Percentiles rank a stretch among this genome's conserved stretches.
Evolutionary conservation across 2,329 filamentous ascomycete species (phyloP).

Genomic region (Emmonsiellopsis sp.): DNA sequence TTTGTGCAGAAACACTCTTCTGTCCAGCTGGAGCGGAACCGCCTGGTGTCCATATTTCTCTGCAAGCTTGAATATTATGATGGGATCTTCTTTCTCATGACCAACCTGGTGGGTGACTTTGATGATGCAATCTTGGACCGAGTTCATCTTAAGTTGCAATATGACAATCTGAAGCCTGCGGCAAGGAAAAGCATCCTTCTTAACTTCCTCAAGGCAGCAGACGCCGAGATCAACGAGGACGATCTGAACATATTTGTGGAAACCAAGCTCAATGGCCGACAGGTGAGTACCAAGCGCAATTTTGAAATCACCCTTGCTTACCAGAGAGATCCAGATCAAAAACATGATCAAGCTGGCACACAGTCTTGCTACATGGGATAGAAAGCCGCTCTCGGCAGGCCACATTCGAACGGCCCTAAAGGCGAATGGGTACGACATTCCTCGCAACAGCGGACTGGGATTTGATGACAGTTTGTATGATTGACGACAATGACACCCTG

Average conservation of each 20-base stretch:
- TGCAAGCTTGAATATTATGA: slow-evolving; percentile 16
- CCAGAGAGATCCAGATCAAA: background rate
- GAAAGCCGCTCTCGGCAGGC: background rate
- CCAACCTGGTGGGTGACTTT: slow-evolving; percentile 14
- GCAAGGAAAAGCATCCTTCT: background rate
- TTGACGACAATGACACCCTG: too few species aligned
- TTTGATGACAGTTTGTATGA: background rate
- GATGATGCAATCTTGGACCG: background rate
- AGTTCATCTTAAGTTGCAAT: background rate
- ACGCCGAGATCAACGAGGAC: background rate
- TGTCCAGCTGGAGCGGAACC: background rate
- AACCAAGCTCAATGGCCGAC: background rate
- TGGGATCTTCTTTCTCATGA: slow-evolving; percentile 24
- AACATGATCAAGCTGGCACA: background rate
- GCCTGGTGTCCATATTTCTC: slow-evolving; percentile 8
- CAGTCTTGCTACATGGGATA: background rate
- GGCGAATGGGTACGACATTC: background rate
- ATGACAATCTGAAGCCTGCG: background rate
- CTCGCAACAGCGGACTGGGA: background rate
- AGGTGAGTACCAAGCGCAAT: background rate
- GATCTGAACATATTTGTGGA: background rate
- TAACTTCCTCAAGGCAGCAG: background rate
- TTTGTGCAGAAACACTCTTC: background rate
- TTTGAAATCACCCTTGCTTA: background rate
- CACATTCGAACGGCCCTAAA: background rate